These are phyloP conservation scores for Aleurites moluccanus DNA, from an alignment of 441 rosid genomes.

Conservation along the genomic window DNA sequence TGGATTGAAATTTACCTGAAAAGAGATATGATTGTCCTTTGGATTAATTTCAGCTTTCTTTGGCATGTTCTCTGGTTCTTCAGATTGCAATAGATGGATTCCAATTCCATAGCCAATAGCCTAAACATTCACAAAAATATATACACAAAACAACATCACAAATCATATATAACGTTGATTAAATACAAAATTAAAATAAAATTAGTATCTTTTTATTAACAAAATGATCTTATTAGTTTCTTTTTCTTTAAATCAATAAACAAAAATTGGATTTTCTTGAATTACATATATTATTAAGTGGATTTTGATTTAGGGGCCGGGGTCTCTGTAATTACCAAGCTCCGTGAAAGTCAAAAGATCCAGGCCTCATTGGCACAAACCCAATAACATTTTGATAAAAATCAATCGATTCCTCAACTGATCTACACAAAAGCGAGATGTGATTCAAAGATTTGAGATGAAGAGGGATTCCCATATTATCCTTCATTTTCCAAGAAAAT, in stretches of 20 bases:
- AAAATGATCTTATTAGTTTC: too few species aligned
- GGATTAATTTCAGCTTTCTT: constrained; percentile 75
- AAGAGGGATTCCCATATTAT: constrained; percentile 53
- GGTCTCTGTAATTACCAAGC: too few species aligned
- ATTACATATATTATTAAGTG: too few species aligned
- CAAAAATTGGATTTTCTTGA: too few species aligned
- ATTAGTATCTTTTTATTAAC: too few species aligned
- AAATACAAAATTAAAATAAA: too few species aligned
- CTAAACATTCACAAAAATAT: too few species aligned
- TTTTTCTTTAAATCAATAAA: too few species aligned
- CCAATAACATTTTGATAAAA: constrained; percentile 77
- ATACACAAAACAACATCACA: too few species aligned
- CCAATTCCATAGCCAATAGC: constrained; percentile 25
- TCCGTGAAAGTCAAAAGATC: constrained; percentile 59
- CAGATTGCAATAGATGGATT: constrained; percentile 73
- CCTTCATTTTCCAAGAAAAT: constrained; percentile 46
- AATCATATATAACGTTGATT: too few species aligned
- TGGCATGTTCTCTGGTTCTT: constrained; percentile 52
- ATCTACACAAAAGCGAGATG: constrained; percentile 66
- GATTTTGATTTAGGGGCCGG: too few species aligned
- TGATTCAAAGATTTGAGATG: constrained; percentile 82
- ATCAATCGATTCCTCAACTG: constrained; percentile 58
- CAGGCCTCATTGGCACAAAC: constrained; percentile 72
- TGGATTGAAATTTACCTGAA: constrained; percentile 55
- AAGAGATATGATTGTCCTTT: constrained; percentile 88